Base-by-base conservation (phyloP, 345 rosid genomes). In the Gossypium thurberi region DNA sequence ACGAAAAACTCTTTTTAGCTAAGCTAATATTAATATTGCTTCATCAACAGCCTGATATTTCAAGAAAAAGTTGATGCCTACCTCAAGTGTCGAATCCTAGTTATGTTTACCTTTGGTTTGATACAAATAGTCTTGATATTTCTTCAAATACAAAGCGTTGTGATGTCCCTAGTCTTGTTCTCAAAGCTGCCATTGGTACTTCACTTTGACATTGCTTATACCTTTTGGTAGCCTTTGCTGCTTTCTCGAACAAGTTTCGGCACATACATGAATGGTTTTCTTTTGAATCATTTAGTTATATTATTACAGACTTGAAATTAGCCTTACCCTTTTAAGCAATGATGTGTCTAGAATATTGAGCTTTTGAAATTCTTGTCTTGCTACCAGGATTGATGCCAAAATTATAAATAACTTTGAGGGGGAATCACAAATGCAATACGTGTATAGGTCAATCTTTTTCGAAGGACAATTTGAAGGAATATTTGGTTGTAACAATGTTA, bases 241-340 rank as follows among this genome's bases (percentile, higher is more conserved):
- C 78, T 5, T 70, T 52, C 56, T 63, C 90, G 0, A 80, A 82
- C 67, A 79, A 77, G 67, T 84, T 87, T 65, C 47, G 78, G 72
- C 81, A 78, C 11, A 89, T 95, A 2, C 89, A 92, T 93, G 71
- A 78, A 9, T 91, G 97, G 9, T 81, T 88, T 48, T 82, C 92
- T 0, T 63, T 63, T 0, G 87, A 84, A 75, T 72, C 91, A 6
- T 72, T 86, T 47, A 14, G 63, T 52, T 79, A 77, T 71, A 37
- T 88, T 1, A 47, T 74, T 2, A 0, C 74, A 4, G 78, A 79
- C 86, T 57, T 93, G 75, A 86, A 78, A 71, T 65, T 93, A 20
- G 90, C 91, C 65, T 33, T 91, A 73, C 88, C 88, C 56, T 91
- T 93, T 6, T 92, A 95, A 6, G 91, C 91, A 71, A 89, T 93